Base-by-base conservation (phyloP, 1,284 basidiomycete species). In the Irpex sp. region DNA sequence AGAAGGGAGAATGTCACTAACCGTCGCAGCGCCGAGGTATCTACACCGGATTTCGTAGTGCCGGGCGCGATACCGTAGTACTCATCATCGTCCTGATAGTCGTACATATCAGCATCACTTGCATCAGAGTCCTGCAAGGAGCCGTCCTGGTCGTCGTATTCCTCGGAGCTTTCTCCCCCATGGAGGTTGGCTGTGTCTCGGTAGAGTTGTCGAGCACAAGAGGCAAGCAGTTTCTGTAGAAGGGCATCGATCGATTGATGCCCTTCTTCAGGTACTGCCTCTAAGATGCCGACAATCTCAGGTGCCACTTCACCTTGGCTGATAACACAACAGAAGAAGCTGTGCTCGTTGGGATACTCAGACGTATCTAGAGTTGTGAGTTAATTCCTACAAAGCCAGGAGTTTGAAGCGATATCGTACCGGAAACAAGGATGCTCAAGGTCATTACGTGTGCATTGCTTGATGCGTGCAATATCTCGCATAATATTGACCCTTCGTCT, bases 401-500 rank as follows among this genome's bases (percentile, higher is more conserved):
- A 21, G 50, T 15, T 33, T 4, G 33, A 50, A n/a, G 36, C 62
- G 17, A 19, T n/a, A 35, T n/a, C 78, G 56, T 64, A 81, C 85
- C 85, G 57, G 86, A 82, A 26, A 86, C 75, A n/a, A 84, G 71
- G 15, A 88, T 69, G 64, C 77, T 81, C 36, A 82, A 70, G 0
- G 74, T 66, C 26, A 82, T 67, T 31, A 80, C 66, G 50, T 74
- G 74, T 36, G 49, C n/a, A 55, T 76, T 67, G 17, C 72, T 74
- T 51, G 70, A 68, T 8, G 65, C 57, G 47, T 79, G 72, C 36
- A 72, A 66, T n/a, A 87, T 73, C 8, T 69, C 67, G 37, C 85
- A 74, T 59, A 84, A 79, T 36, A 89, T 74, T 9, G 80, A 78
- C 17, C 85, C 85, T 64, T 88, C 86, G 54, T 88, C 86, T n/a